Evolutionary conservation across 805 yeast species (phyloP).

Genomic region (Cyberlindnera mrakii): DNA sequence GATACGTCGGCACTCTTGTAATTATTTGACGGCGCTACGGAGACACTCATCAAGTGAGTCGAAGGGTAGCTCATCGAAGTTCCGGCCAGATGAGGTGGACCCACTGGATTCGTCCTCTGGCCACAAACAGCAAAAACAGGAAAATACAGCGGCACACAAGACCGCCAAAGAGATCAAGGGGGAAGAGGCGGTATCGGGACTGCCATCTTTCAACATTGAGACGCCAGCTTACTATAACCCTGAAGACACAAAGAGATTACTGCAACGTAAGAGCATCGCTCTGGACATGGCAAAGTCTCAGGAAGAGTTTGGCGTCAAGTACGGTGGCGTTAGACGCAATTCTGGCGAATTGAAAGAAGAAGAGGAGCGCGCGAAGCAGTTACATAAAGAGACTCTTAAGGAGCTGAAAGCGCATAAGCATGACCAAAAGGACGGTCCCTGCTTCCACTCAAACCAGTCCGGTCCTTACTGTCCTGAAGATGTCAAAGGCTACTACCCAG

Average conservation of each 20-base stretch:
- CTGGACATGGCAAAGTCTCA: conserved; percentile 3
- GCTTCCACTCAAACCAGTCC: conserved; percentile 10
- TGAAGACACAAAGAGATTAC: conserved; percentile 4
- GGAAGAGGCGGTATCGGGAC: no score
- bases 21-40: conserved; percentile 7
- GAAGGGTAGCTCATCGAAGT: no score
- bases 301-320: conserved; percentile 8
- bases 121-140: neutral
- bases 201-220: no score
- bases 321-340: conserved; percentile 6
- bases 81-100: no score
- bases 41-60: neutral
- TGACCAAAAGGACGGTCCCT: neutral
- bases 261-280: conserved; percentile 5
- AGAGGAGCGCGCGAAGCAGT: neutral
- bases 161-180: no score
- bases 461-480: neutral
- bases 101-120: no score
- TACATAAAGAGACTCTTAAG: neutral
- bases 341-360: neutral
- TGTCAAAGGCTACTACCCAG: conserved; percentile 3
- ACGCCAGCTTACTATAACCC: neutral
- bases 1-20: conserved; percentile 5
- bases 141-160: neutral
- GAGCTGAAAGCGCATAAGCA: neutral